These are phyloP conservation scores for Cladosporium velox DNA, from an alignment of 2,329 filamentous ascomycete species.

Conservation along the genomic window DNA sequence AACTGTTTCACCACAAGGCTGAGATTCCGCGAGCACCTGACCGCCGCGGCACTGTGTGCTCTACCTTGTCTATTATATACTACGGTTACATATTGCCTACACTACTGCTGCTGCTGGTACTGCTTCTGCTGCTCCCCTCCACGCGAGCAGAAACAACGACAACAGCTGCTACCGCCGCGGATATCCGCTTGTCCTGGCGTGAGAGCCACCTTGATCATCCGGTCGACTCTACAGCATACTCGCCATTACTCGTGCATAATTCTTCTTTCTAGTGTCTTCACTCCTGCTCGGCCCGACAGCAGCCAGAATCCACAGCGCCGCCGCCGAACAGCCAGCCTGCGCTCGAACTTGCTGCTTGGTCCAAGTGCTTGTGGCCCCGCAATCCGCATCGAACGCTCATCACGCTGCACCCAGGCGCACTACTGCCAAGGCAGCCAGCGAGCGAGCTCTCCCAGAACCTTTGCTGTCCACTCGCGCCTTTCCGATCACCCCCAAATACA, in stretches of 20 bases:
- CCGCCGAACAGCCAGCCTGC: constrained; percentile 4
- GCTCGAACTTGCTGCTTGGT: not conserved
- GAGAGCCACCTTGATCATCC: not conserved
- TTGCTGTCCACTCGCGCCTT: constrained; percentile 18
- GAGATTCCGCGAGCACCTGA: constrained; percentile 14
- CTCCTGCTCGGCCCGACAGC: constrained; percentile 20
- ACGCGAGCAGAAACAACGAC: not conserved
- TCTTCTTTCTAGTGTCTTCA: constrained; percentile 8
- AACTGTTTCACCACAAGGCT: constrained; percentile 18
- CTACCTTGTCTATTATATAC: not conserved
- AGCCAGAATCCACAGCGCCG: constrained; percentile 2
- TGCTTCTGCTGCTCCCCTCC: not conserved
- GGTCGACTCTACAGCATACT: not conserved
- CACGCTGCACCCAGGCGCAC: constrained; percentile 15
- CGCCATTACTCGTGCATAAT: constrained; percentile 2
- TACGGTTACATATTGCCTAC: not conserved
- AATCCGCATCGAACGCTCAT: constrained; percentile 14
- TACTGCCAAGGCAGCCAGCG: constrained; percentile 12
- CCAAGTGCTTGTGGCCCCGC: constrained; percentile 12
- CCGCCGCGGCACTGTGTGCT: constrained; percentile 3
- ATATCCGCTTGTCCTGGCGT: not conserved
- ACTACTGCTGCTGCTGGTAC: not conserved
- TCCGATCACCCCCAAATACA: not conserved
- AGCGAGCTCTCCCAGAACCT: constrained; percentile 7
- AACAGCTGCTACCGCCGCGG: not conserved